Evolutionary conservation across 2,329 filamentous ascomycete species (phyloP), one percentile per base, ranked within the genome.

Genomic region (Apiospora marii): DNA sequence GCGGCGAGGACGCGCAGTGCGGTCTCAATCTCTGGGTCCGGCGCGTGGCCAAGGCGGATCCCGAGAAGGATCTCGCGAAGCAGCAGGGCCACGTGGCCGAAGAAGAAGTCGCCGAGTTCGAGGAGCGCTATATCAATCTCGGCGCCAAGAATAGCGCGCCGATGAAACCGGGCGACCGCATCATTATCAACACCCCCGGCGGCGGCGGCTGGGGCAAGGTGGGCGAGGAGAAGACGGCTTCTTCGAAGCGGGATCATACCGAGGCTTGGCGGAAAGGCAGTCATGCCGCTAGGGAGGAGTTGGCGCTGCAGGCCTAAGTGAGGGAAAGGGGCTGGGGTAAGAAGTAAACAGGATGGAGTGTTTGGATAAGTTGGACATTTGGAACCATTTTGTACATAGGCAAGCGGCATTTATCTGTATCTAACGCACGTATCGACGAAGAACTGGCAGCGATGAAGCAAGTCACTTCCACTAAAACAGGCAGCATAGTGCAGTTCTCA

Each of bases 21-120:
- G 96, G 96, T 0, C 84, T 95, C 74, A 98, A 98, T 77, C 85
- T 97, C 67, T 98, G 96, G 96, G 91, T 97, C 44, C 87, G 94
- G 10, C 92, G 89, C 74, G 92, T 96, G 70, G 85, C 87, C 76
- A 90, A 90, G 81, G 84, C 84, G 1, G 85, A 85, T 77, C 86
- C 85, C 80, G 85, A 87, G 81, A 81, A 82, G 73, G 78, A 77
- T 51, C 71, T 76, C 27, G 78, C 75, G 24, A 68, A 58, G 16
- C 71, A 74, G 68, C 73, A 73, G 4, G 73, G 73, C 7, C 74
- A 76, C 41, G 76, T 71, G 12, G 76, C 75, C 0, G 76, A 74
- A 4, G 78, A 80, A 0, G 80, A 78, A 14, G 78, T 79, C 8
- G 19, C 27, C 14, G 86, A 88, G 74, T 87, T 87, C 78, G 85